These are phyloP conservation scores for Trypanosoma congolense DNA, from an alignment of 208 protist species.

Conservation along the genomic window DNA sequence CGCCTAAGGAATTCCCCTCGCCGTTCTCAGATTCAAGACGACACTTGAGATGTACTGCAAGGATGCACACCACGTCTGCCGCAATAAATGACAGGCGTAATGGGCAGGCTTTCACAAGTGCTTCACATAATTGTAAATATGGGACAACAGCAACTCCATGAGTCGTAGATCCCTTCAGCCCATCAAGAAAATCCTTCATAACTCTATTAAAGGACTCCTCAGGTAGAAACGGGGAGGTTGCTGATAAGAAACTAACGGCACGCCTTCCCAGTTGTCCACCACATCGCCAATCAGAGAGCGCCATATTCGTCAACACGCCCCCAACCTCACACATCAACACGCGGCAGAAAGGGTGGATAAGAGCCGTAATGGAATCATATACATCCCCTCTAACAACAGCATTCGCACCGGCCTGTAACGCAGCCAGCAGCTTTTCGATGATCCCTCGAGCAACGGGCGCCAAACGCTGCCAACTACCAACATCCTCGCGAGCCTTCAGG, in stretches of 20 bases:
- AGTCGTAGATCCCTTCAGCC: not conserved
- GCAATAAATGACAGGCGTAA: conserved; percentile 4
- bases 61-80: not conserved
- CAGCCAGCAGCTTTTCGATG: conserved; percentile 7
- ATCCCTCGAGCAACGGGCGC: conserved; percentile 10
- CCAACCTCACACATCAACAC: conserved; percentile 13
- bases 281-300: conserved; percentile 10
- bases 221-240: conserved; percentile 10
- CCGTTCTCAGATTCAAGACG: not conserved
- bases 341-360: conserved; percentile 18
- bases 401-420: not conserved
- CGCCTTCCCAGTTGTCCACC: conserved; percentile 4
- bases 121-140: conserved; percentile 17
- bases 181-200: not conserved
- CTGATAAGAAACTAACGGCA: conserved; percentile 12
- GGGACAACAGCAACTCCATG: conserved; percentile 1
- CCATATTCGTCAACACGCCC: conserved; percentile 11
- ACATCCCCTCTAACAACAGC: conserved; percentile 7
- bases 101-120: conserved; percentile 8
- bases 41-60: conserved; percentile 9
- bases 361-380: conserved; percentile 12
- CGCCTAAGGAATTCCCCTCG: conserved; percentile 7
- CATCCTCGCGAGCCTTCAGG: conserved; percentile 27
- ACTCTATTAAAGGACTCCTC: conserved; percentile 6
- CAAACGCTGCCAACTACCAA: conserved; percentile 39